phyloP scores from a whole-genome alignment of 495 filamentous ascomycete genomes.

The Lasiosphaeria miniovina region DNA sequence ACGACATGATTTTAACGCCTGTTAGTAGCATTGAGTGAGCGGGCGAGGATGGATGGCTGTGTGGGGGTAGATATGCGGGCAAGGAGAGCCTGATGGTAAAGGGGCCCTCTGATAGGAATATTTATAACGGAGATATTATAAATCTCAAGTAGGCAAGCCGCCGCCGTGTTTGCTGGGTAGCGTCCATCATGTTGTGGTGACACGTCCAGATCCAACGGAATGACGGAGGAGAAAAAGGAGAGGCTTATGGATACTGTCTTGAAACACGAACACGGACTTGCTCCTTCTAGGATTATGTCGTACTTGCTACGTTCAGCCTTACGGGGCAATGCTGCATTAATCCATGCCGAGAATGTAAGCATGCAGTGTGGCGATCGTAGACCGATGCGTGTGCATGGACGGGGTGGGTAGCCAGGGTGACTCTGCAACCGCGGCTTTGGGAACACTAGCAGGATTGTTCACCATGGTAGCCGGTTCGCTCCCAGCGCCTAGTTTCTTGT shows the following conservation, averaged over 20 bases:
- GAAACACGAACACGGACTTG: background rate
- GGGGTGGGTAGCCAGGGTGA: background rate
- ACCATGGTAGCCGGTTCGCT: background rate
- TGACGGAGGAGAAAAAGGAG: background rate
- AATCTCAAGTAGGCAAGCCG: background rate
- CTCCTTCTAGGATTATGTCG: background rate
- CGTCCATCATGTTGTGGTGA: background rate
- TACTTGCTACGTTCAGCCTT: background rate
- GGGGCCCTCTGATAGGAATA: background rate
- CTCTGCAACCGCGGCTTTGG: background rate
- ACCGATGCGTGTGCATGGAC: background rate
- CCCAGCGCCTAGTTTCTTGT: background rate
- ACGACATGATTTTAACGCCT: background rate
- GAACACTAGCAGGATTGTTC: background rate
- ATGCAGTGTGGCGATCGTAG: background rate
- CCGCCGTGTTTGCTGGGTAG: background rate
- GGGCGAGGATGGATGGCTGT: conserved; percentile 25
- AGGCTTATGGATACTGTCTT: background rate
- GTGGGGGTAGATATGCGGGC: conserved; percentile 36
- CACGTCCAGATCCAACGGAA: background rate
- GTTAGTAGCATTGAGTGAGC: background rate
- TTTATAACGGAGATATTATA: background rate
- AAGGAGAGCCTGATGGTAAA: conserved; percentile 11
- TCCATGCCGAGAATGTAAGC: background rate
- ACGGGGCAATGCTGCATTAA: background rate